Evolutionary conservation across 441 rosid genomes (phyloP), one percentile per base, ranked within the genome.

Genomic region (Populus hybrid): DNA sequence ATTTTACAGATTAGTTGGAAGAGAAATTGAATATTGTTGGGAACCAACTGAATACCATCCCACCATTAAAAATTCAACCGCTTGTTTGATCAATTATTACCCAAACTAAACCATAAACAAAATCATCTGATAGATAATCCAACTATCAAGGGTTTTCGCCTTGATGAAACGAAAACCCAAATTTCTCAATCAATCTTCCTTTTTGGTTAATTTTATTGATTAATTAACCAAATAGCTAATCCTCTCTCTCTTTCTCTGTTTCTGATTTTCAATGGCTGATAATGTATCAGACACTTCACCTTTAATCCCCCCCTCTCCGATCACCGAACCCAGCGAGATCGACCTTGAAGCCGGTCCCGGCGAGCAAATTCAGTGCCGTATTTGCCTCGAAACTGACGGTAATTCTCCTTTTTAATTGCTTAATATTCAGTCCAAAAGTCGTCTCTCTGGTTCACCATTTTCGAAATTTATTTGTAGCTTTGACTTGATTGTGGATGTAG

Each of bases 301-400:
- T 79, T 92, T 97, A 75, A 86, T 94, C 34, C 88, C 98, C 16
- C 98, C 97, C 18, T 40, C 92, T 71, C 89, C 89, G 77, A 88
- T 94, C 79, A 79, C 85, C 23, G 97, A 90, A 19, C 89, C 93
- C 71, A 30, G 82, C 76, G 97, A 94, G 93, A 89, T 97, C 89
- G 98, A 97, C 89, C 98, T 94, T 78, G 99, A 97, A 82, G 98
- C 99, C 3, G 99, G 99, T 34, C 95, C 93, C 59, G 92, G 85
- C 11, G 98, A 97, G 30, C 98, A 97, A 87, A 92, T 89, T 80
- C 99, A 97, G 91, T 97, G 98, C 85, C 93, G 98, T 67, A 94
- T 97, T 84, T 97, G 98, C 89, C 98, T 97, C 75, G 98, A 97
- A 86, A 89, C 97, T 16, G 98, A 97, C 75, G 98, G 98, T 94